Conservation (phyloP, 1,139 yeast species). For the Blastobotrys apis region DNA sequence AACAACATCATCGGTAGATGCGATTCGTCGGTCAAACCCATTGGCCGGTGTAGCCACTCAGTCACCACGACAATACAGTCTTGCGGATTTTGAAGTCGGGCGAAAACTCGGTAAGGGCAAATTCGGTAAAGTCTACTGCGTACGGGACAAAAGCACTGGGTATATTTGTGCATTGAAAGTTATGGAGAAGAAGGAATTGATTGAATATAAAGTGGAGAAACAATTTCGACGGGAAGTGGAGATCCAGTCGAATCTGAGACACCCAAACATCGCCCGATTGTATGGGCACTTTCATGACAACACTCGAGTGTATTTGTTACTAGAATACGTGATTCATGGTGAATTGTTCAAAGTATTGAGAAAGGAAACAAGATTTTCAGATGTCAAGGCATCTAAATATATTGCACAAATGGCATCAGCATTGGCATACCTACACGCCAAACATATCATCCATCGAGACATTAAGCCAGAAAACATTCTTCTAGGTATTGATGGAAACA, state of each 20-base stretch:
- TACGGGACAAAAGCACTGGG: conserved; percentile 67
- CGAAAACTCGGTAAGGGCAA: conserved; percentile 88
- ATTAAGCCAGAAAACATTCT: conserved; percentile 88
- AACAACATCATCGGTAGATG: conserved; percentile 17
- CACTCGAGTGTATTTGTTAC: conserved; percentile 70
- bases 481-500: conserved; percentile 63
- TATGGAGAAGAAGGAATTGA: conserved; percentile 77
- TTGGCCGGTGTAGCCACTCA: conserved; percentile 26
- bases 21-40: conserved; percentile 28
- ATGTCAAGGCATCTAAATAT: conserved; percentile 66
- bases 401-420: conserved; percentile 82
- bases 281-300: conserved; percentile 84
- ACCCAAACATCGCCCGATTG: conserved; percentile 72
- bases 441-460: conserved; percentile 83
- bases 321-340: conserved; percentile 84
- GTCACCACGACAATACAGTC: conserved; percentile 29
- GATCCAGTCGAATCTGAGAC: conserved; percentile 71
- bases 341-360: conserved; percentile 76
- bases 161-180: conserved; percentile 86
- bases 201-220: conserved; percentile 72
- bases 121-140: conserved; percentile 90
- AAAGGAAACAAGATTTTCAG: conserved; percentile 60
- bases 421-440: conserved; percentile 66
- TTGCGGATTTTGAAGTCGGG: conserved; percentile 81
- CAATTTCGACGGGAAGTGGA: conserved; percentile 90